Percentiles rank a stretch among this genome's conserved stretches.
Conservation (phyloP, 805 yeast genomes). For the Metschnikowia hibisci region DNA sequence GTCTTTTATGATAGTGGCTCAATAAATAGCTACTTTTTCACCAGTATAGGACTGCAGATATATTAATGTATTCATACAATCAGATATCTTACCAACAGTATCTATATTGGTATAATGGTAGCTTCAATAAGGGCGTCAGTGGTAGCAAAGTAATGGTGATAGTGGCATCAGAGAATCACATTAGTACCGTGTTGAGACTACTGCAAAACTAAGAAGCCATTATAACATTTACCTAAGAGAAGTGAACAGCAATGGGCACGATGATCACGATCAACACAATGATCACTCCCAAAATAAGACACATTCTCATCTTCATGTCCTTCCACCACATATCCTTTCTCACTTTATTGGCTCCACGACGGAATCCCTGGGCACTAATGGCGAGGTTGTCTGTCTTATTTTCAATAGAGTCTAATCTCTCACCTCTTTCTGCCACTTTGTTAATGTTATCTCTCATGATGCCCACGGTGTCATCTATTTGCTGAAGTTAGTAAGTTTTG, state of each 20-base stretch:
- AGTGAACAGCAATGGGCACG: slow-evolving; percentile 92
- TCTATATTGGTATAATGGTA: too few relatives aligned
- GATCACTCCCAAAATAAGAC: slow-evolving; percentile 72
- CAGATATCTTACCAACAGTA: too few relatives aligned
- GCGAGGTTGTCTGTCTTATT: slow-evolving; percentile 92
- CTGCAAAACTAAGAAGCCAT: not conserved
- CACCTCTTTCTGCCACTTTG: slow-evolving; percentile 93
- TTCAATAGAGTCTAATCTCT: slow-evolving; percentile 85
- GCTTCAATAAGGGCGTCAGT: too few relatives aligned
- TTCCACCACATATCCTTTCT: slow-evolving; percentile 99
- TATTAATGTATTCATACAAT: too few relatives aligned
- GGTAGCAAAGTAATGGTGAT: too few relatives aligned
- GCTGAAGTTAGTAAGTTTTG: slow-evolving; percentile 40
- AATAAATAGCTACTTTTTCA: too few relatives aligned
- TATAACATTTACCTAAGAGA: slow-evolving; percentile 30
- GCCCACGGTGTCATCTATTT: slow-evolving; percentile 93
- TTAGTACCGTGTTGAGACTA: too few relatives aligned
- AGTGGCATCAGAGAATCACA: too few relatives aligned
- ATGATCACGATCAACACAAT: slow-evolving; percentile 81
- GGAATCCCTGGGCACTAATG: slow-evolving; percentile 88
- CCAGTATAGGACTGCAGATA: too few relatives aligned
- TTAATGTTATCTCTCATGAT: slow-evolving; percentile 96
- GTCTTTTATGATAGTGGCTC: too few relatives aligned
- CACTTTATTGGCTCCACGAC: slow-evolving; percentile 94
- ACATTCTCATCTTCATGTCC: slow-evolving; percentile 93